phyloP scores from a whole-genome alignment of 148 eudicot species.

The Agrostemma githago region DNA sequence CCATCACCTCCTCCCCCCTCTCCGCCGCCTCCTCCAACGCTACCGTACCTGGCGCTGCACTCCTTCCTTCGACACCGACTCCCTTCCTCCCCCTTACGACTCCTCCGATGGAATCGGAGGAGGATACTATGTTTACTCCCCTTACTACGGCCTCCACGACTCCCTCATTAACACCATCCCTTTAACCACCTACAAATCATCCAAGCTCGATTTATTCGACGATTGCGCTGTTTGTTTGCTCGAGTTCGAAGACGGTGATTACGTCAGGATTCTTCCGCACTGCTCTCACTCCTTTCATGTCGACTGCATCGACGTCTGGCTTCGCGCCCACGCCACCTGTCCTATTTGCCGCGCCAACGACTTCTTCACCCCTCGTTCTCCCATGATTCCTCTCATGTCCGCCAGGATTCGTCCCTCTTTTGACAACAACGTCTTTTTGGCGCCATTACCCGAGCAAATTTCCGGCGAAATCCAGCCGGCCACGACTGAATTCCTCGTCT shows the following conservation, averaged over 20 bases:
- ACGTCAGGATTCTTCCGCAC: constrained; percentile 72
- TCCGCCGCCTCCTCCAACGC: constrained; percentile 41
- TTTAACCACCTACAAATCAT: constrained; percentile 19
- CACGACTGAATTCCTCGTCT: neutral
- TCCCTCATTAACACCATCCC: constrained; percentile 70
- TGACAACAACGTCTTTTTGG: constrained; percentile 46
- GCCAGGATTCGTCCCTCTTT: constrained; percentile 65
- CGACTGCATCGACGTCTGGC: constrained; percentile 90
- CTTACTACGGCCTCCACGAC: constrained; percentile 78
- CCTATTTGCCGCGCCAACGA: constrained; percentile 79
- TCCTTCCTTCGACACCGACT: constrained; percentile 46
- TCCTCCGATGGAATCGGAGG: constrained; percentile 20
- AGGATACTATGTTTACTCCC: constrained; percentile 54
- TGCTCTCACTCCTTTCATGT: constrained; percentile 85
- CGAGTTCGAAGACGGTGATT: constrained; percentile 73
- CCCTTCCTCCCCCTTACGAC: constrained; percentile 45
- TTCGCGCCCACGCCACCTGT: constrained; percentile 77
- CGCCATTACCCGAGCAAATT: constrained; percentile 31
- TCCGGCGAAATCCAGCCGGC: constrained; percentile 27
- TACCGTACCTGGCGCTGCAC: constrained; percentile 29
- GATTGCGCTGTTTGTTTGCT: constrained; percentile 87
- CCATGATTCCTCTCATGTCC: constrained; percentile 76
- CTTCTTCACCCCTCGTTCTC: constrained; percentile 36
- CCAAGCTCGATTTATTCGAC: constrained; percentile 21
- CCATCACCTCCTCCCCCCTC: constrained; percentile 45